Evolutionary conservation across 78 protist species (phyloP), one percentile per base, ranked within the genome.

Genomic region (Dictyostelium brefeldianum): DNA sequence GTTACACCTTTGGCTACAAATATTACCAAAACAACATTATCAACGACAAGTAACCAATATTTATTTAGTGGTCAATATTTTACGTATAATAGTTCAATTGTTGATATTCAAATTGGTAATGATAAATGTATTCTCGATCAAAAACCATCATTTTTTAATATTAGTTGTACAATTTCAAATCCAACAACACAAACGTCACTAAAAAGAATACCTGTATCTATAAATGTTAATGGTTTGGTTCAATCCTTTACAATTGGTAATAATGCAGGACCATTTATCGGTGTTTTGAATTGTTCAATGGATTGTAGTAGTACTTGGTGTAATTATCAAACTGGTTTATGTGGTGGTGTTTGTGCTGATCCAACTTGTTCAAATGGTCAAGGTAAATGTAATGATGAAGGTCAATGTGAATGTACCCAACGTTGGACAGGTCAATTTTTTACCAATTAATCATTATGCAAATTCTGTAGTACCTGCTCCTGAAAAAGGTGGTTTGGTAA

Each of bases 311-410:
- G 70, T 18, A 36, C 43, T 3, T 62, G 27, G n/a, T 62, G 70
- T 62, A 31, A 62, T 62, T 62, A 62, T 62, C 70, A 62, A 62
- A 62, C 27, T 62, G 70, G 70, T 25, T 17, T 22, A 25, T 62
- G 70, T 62, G 43, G 27, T 25, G 27, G 70, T 11, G 11, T 25
- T 62, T 62, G 70, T 62, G 43, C 70, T 3, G 70, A 62, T 11
- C 70, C 31, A 62, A 62, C 29, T 11, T 62, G 70, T 9, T n/a
- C 70, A 11, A 36, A 36, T 36, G 56, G 56, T 51, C 56, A 51
- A 51, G 56, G 56, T 51, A 51, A 1, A 4, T 51, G 56, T 4
- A 51, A 51, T 12, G 0, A 51, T 51, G 56, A 14, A 51, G 56
- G 56, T 1, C 10, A 14, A 14, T 51, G 56, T 51, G 56, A 8